Evolutionary conservation across 495 filamentous ascomycete genomes (phyloP), one percentile per base, ranked within the genome.

Genomic region (Peziza echinospora): DNA sequence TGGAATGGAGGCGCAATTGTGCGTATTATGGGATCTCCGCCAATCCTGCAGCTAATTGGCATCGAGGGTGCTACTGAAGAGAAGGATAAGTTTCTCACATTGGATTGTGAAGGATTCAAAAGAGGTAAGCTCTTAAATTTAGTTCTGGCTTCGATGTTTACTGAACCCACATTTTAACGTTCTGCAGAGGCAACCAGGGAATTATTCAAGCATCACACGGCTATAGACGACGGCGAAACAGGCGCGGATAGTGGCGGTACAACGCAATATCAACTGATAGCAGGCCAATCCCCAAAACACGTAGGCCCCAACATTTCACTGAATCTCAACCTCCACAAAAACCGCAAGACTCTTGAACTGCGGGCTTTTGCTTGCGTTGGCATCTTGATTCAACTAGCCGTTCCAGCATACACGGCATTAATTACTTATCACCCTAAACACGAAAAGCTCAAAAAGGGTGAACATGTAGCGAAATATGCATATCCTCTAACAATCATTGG

Each of bases 1-100:
- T 57, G 53, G 54, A 55, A 56, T n/a, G 54, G 53, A 11, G 43
- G 53, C 25, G 41, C 54, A 2, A 50, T 57, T 17, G 49, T 53
- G 0, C 46, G 53, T 5, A 49, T 53, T 5, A 7, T 56, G 21
- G 54, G 53, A 23, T 42, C 40, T 7, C 8, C 10, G 7, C 9
- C 9, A 17, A 21, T 42, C 6, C 7, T 9, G 9, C 40, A 42
- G 40, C 9, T 42, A 21, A 7, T 42, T 42, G 7, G 19, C 40
- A 9, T 21, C 7, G 9, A 9, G 19, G 9, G 19, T 7, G 7
- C 7, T 7, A 42, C 7, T 6, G 40, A 42, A 21, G 10, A 42
- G 9, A 7, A 10, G 19, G 6, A 42, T 21, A 6, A 21, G 6
- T 7, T 7, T 7, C 40, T 42, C 19, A 42, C 40, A 7, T 17